Evolutionary conservation across 495 filamentous ascomycete genomes (phyloP), one percentile per base, ranked within the genome.

Genomic region (Penicillium mononematosum): DNA sequence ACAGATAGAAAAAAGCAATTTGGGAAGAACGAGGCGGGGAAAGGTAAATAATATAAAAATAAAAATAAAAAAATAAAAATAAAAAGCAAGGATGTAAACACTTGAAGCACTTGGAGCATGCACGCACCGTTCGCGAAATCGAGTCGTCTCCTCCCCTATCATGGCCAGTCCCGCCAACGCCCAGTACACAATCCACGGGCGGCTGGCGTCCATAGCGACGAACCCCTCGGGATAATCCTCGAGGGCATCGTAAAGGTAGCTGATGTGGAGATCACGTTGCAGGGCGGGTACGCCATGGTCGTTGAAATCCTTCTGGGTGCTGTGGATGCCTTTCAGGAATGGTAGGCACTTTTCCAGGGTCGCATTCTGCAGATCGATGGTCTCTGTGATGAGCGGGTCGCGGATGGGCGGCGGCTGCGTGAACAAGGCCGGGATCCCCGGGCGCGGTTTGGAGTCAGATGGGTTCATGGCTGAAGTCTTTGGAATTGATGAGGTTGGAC

Each of bases 121-220:
- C 32, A 68, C 79, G 65, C 73, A 84, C 81, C 81, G 78, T 53
- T 88, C 75, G 39, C 85, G 81, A 64, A 91, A 92, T 56, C 70
- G 63, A 32, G 78, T 82, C 17, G 93, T 76, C 67, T 96, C 90
- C 61, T 88, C 83, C 20, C 90, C 91, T 38, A 98, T 77, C 20
- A 90, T 70, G 38, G 78, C 74, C 24, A 98, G 77, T 0, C 82
- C 90, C 10, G 83, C 81, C 31, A 98, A 73, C 42, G 82, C 86
- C 94, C 94, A 98, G 73, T 98, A 98, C 59, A 94, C 73, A 63
- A 96, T 81, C 94, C 94, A 98, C 2, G 94, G 91, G 45, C 94
- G 78, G 62, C 85, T 88, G 16, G 94, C 86, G 75, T 98, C 94
- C 48, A 88, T 79, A 1, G 74, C 74, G 20, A 87, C 83, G 66